Base-by-base conservation (phyloP, 2,329 filamentous ascomycete genomes). In the Pseudogymnoascus sp. region DNA sequence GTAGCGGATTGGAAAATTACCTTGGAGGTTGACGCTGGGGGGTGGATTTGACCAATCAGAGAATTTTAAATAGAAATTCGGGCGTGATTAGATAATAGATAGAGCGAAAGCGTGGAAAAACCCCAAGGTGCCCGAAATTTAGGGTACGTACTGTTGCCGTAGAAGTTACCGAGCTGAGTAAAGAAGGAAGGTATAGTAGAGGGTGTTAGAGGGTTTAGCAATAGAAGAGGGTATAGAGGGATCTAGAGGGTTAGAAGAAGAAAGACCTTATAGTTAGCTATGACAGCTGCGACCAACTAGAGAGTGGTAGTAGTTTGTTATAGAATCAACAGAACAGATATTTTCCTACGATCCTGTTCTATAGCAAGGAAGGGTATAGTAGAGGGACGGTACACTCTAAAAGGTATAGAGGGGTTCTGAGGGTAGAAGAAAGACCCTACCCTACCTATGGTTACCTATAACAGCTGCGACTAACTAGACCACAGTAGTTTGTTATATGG, bases 31-130 rank as follows among this genome's bases (percentile, higher is more conserved):
- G 28, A 23, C 53, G 31, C 28, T 59, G 53, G 53, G 35, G 53
- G 23, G 44, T n/a, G 4, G 12, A 5, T 4, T 6, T 14, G 4
- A 7, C 44, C 44, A 50, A 50, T 50, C 44, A 50, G 44, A 50
- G 44, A 28, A n/a, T 28, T 28, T 28, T 38, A 33, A 59, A 59
- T 59, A 38, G 37, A 25, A 59, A 18, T n/a, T 38, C 16, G 53
- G 35, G 53, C 31, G 21, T 59, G 53, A 33, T 59, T 59, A 59
- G 31, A 59, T 59, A 33, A 59, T 59, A 25, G 28, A 59, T 59
- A 35, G 25, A 56, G 8, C 6, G 18, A 44, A 44, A 31, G 50
- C 21, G 12, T 16, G 5, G 5, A n/a, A 47, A 47, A 59, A 33
- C 53, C 53, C 53, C 33, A 59, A 59, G 28, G 53, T 33, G 33